Base-by-base conservation (phyloP, 768 basidiomycete species). In the Boletus subcaerulescens region DNA sequence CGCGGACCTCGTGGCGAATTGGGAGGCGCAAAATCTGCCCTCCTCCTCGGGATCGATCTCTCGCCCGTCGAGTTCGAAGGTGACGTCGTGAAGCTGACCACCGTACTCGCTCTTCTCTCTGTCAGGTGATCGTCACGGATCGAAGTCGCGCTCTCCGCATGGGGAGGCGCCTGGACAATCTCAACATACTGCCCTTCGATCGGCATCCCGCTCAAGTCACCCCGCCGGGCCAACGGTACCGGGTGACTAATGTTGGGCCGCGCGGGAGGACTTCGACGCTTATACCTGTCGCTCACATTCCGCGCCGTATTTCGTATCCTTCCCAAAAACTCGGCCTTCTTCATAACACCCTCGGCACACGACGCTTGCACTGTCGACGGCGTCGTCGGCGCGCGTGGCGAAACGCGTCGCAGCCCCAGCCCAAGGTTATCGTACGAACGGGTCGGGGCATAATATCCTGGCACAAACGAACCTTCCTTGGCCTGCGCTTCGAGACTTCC, bases 11-110 rank as follows among this genome's bases (percentile, higher is more conserved):
- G 51, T 65, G 73, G 77, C n/a, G 76, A 69, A 62, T 75, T 76
- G 8, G 84, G 81, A n/a, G 81, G 80, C 11, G 75, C 83, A 64
- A 89, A 89, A 70, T 89, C 88, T 0, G 84, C 77, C 56, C 87
- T 77, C 46, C 86, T 75, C 40, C 81, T 77, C 24, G 87, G 87
- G 52, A 87, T 83, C 6, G 87, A 89, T 48, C 80, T 77, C 20
- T 77, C 80, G 20, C 75, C 85, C 1, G 84, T 86, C 35, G 86
- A 89, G 20, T 76, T 77, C 11, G 86, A 86, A 8, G 85, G 85
- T 3, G 86, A 87, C 33, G 76, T 77, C 2, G 66, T 66, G 31
- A 78, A 67, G 53, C 80, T 79, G 42, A 80, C 75, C 46, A 80
- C 74, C 3, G 79, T 79, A 38, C 67, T 71, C 56, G 77, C 62